These are phyloP conservation scores for Verticillium nubilum DNA, from an alignment of 2,329 filamentous ascomycete species.

Conservation along the genomic window DNA sequence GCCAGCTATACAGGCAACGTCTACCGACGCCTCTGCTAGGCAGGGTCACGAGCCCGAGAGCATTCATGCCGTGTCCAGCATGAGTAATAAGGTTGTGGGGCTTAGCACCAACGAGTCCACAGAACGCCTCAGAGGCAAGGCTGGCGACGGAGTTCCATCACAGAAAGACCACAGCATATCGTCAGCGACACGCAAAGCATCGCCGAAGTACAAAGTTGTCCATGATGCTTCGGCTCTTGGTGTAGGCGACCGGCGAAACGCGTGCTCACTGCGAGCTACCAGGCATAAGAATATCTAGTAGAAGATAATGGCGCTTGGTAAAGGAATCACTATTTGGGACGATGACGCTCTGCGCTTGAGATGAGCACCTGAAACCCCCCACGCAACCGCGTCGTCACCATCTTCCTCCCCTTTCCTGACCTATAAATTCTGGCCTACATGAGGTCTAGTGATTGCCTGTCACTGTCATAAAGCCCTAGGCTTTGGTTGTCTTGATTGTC, in stretches of 20 bases:
- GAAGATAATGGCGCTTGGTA: too few relatives aligned
- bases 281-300: not conserved
- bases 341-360: too few relatives aligned
- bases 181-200: not conserved
- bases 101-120: not conserved
- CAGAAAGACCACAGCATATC: not conserved
- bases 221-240: not conserved
- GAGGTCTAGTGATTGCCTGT: too few relatives aligned
- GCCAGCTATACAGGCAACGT: not conserved
- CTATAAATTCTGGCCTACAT: too few relatives aligned
- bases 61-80: not conserved
- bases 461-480: too few relatives aligned
- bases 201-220: not conserved
- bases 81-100: not conserved
- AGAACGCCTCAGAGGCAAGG: not conserved
- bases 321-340: too few relatives aligned
- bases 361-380: too few relatives aligned
- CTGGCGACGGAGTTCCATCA: not conserved
- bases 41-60: not conserved
- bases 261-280: not conserved
- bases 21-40: not conserved
- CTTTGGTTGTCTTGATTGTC: too few relatives aligned
- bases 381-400: too few relatives aligned
- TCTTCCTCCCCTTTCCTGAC: too few relatives aligned
- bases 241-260: not conserved